A percentile compares a stretch with the other conserved stretches of the same genome.
Evolutionary conservation across 1,284 basidiomycete species (phyloP).

Genomic region (Trametes sp.): DNA sequence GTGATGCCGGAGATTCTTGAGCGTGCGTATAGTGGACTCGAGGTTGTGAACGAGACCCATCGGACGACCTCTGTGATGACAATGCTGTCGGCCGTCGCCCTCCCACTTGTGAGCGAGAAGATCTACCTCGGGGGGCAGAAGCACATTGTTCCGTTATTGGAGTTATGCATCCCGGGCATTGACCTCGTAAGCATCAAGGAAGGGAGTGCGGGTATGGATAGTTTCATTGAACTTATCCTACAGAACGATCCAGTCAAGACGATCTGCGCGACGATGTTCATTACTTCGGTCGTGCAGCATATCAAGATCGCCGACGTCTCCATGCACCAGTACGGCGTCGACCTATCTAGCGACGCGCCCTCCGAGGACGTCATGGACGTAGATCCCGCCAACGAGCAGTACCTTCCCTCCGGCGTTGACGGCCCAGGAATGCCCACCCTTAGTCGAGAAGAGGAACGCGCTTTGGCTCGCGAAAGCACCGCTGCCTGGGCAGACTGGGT

Average conservation of each 20-base stretch:
- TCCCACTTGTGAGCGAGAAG: conserved; percentile 81
- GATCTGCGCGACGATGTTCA: conserved; percentile 81
- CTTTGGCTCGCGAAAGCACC: conserved; percentile 79
- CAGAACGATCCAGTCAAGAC: conserved; percentile 96
- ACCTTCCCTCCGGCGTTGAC: conserved; percentile 64
- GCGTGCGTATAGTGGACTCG: conserved; percentile 89
- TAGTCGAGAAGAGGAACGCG: conserved; percentile 75
- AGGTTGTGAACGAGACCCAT: conserved; percentile 95
- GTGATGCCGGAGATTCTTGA: conserved; percentile 95
- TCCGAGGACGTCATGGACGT: conserved; percentile 64
- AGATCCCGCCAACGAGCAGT: conserved; percentile 49
- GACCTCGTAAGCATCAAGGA: conserved; percentile 65
- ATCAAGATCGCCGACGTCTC: conserved; percentile 87
- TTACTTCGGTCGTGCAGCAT: conserved; percentile 80
- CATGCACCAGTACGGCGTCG: conserved; percentile 60
- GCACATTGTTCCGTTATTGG: conserved; percentile 88
- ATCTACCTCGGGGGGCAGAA: conserved; percentile 90
- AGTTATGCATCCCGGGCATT: conserved; percentile 91
- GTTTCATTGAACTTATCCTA: conserved; percentile 1
- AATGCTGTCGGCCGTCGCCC: conserved; percentile 83
- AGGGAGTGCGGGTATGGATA: conserved; percentile 9
- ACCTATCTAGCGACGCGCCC: conserved; percentile 59
- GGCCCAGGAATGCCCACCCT: conserved; percentile 56
- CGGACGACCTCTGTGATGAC: conserved; percentile 91
- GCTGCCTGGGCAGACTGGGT: conserved; percentile 93